A percentile compares a stretch with the other conserved stretches of the same genome.
Evolutionary conservation across 192 early-diverging fungal species (phyloP).

Genomic region (Podila horticola): DNA sequence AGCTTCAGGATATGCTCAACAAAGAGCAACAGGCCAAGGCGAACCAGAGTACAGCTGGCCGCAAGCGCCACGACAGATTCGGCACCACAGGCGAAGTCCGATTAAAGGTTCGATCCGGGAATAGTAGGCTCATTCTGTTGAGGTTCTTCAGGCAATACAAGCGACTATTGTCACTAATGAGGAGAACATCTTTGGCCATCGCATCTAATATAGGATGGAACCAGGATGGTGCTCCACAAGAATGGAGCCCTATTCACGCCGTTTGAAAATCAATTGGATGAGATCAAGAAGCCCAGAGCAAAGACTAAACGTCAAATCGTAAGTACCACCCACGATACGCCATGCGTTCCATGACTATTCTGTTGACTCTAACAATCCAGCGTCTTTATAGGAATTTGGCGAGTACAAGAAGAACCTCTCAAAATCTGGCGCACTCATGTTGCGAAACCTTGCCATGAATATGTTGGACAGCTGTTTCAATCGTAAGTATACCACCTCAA

Average conservation of each 20-base stretch:
- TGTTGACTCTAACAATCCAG: neutral
- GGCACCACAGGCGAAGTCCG: slow-evolving; percentile 71
- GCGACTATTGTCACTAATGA: too few species aligned
- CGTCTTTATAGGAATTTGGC: slow-evolving; percentile 16
- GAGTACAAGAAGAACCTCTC: slow-evolving; percentile 37
- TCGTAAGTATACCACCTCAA: slow-evolving; percentile 24
- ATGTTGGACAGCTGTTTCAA: slow-evolving; percentile 60
- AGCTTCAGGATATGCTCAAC: slow-evolving; percentile 31
- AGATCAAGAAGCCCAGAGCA: slow-evolving; percentile 42
- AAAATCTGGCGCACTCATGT: slow-evolving; percentile 8
- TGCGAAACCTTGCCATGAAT: slow-evolving; percentile 34
- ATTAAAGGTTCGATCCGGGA: slow-evolving; percentile 33
- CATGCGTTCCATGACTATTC: neutral
- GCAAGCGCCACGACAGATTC: slow-evolving; percentile 71
- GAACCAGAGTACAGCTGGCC: slow-evolving; percentile 23
- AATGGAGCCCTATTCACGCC: slow-evolving; percentile 52
- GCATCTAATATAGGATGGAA: slow-evolving; percentile 33
- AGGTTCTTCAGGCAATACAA: neutral
- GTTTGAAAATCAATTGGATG: slow-evolving; percentile 44
- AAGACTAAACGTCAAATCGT: slow-evolving; percentile 49
- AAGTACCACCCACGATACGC: neutral
- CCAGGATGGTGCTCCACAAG: slow-evolving; percentile 49
- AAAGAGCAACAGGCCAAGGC: slow-evolving; percentile 34
- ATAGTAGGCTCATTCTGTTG: too few species aligned
- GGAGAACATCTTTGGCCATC: neutral